Evolutionary conservation across 1,284 basidiomycete species (phyloP), one percentile per base, ranked within the genome.

Genomic region (Cystobasidium slooffiae): DNA sequence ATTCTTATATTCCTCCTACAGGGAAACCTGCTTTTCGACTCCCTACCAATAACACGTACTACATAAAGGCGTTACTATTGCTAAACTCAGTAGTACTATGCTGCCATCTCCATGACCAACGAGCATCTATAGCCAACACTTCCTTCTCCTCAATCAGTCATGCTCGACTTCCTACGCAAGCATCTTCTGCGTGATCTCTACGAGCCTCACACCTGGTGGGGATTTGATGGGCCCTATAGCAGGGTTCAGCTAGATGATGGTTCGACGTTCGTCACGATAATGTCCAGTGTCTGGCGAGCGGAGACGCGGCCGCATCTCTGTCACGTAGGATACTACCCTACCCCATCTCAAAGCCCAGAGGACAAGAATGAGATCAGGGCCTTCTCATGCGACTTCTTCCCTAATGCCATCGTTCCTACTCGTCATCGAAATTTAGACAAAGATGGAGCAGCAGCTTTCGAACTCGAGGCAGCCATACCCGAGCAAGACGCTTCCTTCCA

Each of bases 371-470:
- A 72, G 39, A 41, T 72, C n/a, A 41, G 64, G 22, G 59, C 41
- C 47, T 72, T 72, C 49, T 39, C 61, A 20, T 72, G 69, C 51
- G 69, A 72, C 43, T 72, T 72, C 69, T 72, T 63, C 39, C 69
- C 69, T n/a, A 18, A 55, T 14, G 58, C 31, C 18, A 72, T 72
- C 14, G 24, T 14, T 0, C 44, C 69, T 14, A 63, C 55, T 18
- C 69, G 69, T 10, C 41, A 61, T 20, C 31, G 39, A 31, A 43
- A 52, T 12, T 39, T 49, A 18, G 69, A 72, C 41, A 22, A 20
- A 18, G 41, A 52, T 51, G 69, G 59, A n/a, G 49, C 53, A 16
- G 69, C 59, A 5, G 46, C 69, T 43, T 72, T 63, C 59, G 49
- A 59, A 20, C 69, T 72, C 22, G n/a, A 47, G 24, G 61, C 69